Base-by-base conservation (phyloP, 805 yeast genomes). In the Ogataea nonfermentans region DNA sequence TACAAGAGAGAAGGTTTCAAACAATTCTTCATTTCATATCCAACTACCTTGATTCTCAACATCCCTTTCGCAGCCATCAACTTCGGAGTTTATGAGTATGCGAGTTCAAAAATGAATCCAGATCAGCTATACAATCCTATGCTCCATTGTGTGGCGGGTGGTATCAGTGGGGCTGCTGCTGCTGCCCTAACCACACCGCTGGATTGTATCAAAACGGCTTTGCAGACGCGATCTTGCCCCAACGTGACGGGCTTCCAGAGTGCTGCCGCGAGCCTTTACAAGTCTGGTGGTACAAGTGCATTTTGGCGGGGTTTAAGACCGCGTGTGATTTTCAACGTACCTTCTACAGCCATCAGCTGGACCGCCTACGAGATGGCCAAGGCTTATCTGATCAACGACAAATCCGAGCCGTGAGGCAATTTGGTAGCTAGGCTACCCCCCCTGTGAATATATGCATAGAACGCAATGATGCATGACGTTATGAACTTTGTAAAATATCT, bases 301-400 rank as follows among this genome's bases (percentile, higher is more conserved):
- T 93, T 93, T 61, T 59, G 74, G 55, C 74, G 95, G 51, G 99
- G 99, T 13, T 70, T 88, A 55, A 79, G 82, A 56, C 97, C 99
- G 32, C 79, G 99, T 63, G 80, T 93, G 40, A 80, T 91, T 23
- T 84, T 93, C 50, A 89, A 89, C 62, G 89, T 91, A 60, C 99
- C 99, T 15, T 81, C 95, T 32, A 91, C 98, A 7, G 98, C 98
- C 14, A 89, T 91, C 46, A 81, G 95, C 49, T 91, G 98, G 98
- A 91, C 98, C 2, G 87, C 95, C 19, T 91, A 91, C 63, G 99
- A 91, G 62, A 86, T 90, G 91, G 97, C 96, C 30, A 91, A 91
- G 65, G 81, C 78, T 50, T 71, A 82, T 49, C 63, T 81, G 55
- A 59, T 74, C 14, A 46, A 33, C 23, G 35, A 32, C 33, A 32